Base-by-base conservation (phyloP, 2,329 filamentous ascomycete genomes). In the Paecilomyces sp. region DNA sequence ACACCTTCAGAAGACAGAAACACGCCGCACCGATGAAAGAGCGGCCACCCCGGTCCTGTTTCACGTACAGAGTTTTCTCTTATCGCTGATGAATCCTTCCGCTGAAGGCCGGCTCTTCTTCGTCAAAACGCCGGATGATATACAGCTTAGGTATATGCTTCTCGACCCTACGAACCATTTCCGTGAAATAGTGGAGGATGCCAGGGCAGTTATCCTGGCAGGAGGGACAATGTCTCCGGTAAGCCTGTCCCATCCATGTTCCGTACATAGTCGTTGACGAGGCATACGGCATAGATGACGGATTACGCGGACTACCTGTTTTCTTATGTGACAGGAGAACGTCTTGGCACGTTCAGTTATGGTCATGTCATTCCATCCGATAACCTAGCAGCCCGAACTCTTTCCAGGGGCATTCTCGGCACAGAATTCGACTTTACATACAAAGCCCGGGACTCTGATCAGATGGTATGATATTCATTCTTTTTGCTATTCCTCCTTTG, bases 141-240 rank as follows among this genome's bases (percentile, higher is more conserved):
- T 91, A 18, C 80, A 82, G 24, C 77, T 97, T 12, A 91, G 87
- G 52, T 99, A 97, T 71, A 85, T 96, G 66, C 83, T 99, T 3
- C 83, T 99, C 0, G 94, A 96, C 33, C 93, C 94, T 0, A 92
- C 92, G 0, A 87, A 93, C 67, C 91, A 95, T 65, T 97, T 99
- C 74, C 88, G 88, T 7, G 89, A 92, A 11, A 89, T 97, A 57
- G 91, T 93, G 1, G 86, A 90, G 31, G 87, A 89, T 62, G 91
- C 94, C 0, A 83, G 92, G 60, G 90, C 93, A 1, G 89, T 99
- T 3, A 88, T 99, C 51, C 80, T 99, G 3, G 94, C 92, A 0
- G 94, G 94, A 60, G 94, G 94, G 24, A 99, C 94, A 28, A 97
- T 99, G 94, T 96, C 94, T 2, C 94, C 94, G 0, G 82, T 84